Evolutionary conservation across 345 rosid species (phyloP).

Genomic region (Carallia brachiata): DNA sequence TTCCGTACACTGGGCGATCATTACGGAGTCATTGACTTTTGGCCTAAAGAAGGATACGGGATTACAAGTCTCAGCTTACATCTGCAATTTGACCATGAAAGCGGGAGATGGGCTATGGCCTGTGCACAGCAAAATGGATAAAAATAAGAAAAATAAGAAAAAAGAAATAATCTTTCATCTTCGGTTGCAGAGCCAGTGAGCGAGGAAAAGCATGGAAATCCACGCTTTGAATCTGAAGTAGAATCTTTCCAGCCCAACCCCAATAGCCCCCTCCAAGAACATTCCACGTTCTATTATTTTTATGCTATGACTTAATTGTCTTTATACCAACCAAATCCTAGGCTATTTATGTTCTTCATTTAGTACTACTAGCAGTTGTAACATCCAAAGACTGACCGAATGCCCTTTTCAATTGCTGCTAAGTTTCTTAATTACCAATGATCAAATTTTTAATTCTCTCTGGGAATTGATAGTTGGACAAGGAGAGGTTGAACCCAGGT

Average conservation of each 20-base stretch:
- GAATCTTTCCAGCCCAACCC: constrained; percentile 16
- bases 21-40: not conserved
- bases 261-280: constrained; percentile 4
- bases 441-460: too few relatives aligned
- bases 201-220: constrained; percentile 30
- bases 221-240: constrained; percentile 19
- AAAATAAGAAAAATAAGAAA: not conserved
- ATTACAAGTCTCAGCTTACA: constrained; percentile 14
- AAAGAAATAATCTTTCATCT: constrained; percentile 3
- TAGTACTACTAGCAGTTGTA: too few relatives aligned
- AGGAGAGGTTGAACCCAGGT: too few relatives aligned
- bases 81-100: constrained; percentile 29
- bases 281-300: constrained; percentile 1
- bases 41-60: constrained; percentile 23
- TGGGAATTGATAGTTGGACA: too few relatives aligned
- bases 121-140: constrained; percentile 21
- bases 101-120: constrained; percentile 31
- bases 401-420: too few relatives aligned
- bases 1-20: constrained; percentile 18
- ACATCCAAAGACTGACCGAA: too few relatives aligned
- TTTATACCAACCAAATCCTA: constrained; percentile 16
- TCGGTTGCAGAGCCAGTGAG: constrained; percentile 24
- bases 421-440: too few relatives aligned
- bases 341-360: not conserved
- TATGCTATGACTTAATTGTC: constrained; percentile 5